Evolutionary conservation across 495 filamentous ascomycete genomes (phyloP).

Genomic region (Sordaria brevicollis): DNA sequence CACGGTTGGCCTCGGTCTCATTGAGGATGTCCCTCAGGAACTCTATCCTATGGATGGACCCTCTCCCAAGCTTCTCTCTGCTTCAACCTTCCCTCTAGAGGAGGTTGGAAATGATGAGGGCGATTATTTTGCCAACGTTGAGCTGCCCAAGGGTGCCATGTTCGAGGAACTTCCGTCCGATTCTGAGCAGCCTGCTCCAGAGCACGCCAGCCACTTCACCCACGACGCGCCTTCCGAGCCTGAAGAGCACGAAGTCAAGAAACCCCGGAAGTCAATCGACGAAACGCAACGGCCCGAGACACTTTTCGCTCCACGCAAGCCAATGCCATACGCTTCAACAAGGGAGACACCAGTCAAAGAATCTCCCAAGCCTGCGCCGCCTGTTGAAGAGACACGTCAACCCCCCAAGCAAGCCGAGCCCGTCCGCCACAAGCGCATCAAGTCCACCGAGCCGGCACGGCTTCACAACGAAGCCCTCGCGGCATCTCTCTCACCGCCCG

Average conservation of each 20-base stretch:
- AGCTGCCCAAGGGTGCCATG: background rate
- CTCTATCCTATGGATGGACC: slow-evolving; percentile 11
- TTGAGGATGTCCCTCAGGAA: slow-evolving; percentile 18
- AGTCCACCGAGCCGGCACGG: background rate
- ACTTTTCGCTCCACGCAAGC: background rate
- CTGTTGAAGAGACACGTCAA: background rate
- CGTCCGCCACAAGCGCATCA: background rate
- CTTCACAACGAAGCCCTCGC: background rate
- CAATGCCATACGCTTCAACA: background rate
- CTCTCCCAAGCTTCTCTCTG: slow-evolving; percentile 18
- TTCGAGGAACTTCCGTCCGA: slow-evolving; percentile 8
- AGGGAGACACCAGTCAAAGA: background rate
- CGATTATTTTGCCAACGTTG: background rate
- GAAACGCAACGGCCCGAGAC: background rate
- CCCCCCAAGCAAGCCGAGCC: background rate
- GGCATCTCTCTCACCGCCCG: background rate
- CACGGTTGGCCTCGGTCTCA: slow-evolving; percentile 15
- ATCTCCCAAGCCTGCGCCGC: background rate
- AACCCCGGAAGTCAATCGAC: background rate
- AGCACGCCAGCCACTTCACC: slow-evolving; percentile 19
- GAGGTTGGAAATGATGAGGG: slow-evolving; percentile 1
- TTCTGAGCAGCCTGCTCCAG: background rate
- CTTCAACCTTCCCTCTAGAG: slow-evolving; percentile 1
- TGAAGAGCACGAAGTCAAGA: slow-evolving; percentile 4
- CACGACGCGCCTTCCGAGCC: slow-evolving; percentile 32